Evolutionary conservation across 257 asterid genomes (phyloP).

Genomic region (Cynanchum wilfordii): DNA sequence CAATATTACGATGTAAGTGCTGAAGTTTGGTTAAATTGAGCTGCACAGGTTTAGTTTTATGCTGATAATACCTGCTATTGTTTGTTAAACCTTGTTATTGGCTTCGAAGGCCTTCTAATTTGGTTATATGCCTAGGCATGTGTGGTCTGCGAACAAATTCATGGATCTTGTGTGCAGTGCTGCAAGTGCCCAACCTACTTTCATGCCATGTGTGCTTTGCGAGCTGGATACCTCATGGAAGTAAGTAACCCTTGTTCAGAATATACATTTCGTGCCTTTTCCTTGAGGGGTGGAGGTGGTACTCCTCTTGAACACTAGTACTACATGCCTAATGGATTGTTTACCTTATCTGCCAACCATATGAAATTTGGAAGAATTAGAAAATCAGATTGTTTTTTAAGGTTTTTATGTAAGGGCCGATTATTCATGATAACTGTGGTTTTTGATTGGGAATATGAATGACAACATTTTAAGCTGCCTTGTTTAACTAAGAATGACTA

Average conservation of each 20-base stretch:
- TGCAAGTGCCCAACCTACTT: slow-evolving; percentile 81
- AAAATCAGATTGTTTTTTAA: neutral
- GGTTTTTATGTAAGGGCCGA: neutral
- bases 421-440: neutral
- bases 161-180: slow-evolving; percentile 91
- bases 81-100: neutral
- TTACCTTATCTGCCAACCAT: neutral
- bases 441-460: neutral
- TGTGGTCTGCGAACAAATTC: slow-evolving; percentile 76
- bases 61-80: slow-evolving; percentile 2
- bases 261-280: neutral
- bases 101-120: neutral
- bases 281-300: neutral
- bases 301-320: neutral
- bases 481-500: neutral
- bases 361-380: neutral
- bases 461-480: neutral
- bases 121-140: slow-evolving; percentile 60
- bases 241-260: slow-evolving; percentile 39
- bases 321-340: neutral
- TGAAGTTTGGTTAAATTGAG: neutral
- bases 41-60: neutral
- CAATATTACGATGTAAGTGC: neutral
- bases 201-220: slow-evolving; percentile 86
- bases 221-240: slow-evolving; percentile 92